Evolutionary conservation across 1,284 basidiomycete genomes (phyloP), one percentile per base, ranked within the genome.

Genomic region (Vanrija humicola): DNA sequence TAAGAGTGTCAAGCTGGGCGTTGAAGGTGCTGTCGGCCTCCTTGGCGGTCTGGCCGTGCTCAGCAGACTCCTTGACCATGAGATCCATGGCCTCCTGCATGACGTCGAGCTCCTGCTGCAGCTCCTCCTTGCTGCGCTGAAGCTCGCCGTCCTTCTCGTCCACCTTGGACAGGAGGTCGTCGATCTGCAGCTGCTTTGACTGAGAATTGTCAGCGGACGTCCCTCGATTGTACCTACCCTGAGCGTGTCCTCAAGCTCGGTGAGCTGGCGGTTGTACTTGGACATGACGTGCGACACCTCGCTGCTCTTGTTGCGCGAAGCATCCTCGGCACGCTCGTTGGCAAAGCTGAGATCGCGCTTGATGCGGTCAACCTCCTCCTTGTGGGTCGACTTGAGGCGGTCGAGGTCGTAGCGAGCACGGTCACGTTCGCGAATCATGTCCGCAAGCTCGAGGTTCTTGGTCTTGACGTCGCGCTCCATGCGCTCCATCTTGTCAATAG

Each of bases 391-490:
- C 78, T 96, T 97, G 74, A 93, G 82, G 40, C 96, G 83, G 74
- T 99, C 96, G n/a, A 98, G 80, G 65, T 99, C 96, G 71, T 97
- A 98, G 43, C 96, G 82, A 29, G 95, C 93, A 58, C 95, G 84
- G 74, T 99, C 96, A 39, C 96, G 86, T 77, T 98, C 96, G 51
- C 95, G 85, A 66, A 99, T 89, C 96, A 99, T 98, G 73, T 98
- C 96, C 26, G 95, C 95, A 34, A 99, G 81, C 76, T 98, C 96
- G 54, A 99, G 79, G 73, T 98, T 99, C 84, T 99, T 99, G 42
- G 91, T 83, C 80, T 98, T 98, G 68, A 98, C 82, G 74, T 99
- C 96, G 38, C 94, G 82, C 75, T 99, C 96, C 94, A 98, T 98
- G 58, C 94, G 83, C 77, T 98, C 96, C 93, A 98, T 98, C 69